These are phyloP conservation scores for Nitzschia sp. DNA, from an alignment of 108 stramenopile genomes.

Conservation along the genomic window DNA sequence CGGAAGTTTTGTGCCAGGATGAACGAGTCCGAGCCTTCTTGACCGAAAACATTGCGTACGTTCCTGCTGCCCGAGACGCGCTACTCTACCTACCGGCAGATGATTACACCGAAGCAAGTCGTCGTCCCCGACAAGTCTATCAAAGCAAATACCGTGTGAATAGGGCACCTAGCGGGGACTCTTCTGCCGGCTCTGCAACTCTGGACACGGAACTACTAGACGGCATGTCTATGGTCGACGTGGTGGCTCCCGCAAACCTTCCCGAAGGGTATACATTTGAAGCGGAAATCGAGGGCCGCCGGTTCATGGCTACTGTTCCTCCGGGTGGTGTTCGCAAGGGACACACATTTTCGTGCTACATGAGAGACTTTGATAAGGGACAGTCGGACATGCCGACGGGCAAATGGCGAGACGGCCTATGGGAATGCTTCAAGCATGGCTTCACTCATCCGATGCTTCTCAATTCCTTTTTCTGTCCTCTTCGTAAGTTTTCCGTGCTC, in stretches of 20 bases:
- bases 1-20: neutral
- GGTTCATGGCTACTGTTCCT: conserved; percentile 72
- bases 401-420: conserved; percentile 67
- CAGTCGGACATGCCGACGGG: conserved; percentile 47
- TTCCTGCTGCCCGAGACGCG: neutral
- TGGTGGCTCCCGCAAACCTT: conserved; percentile 77
- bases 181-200: neutral
- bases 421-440: conserved; percentile 51
- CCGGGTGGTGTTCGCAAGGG: conserved; percentile 75
- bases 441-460: conserved; percentile 63
- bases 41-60: conserved; percentile 1
- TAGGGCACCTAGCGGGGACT: no score
- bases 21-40: neutral
- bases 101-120: neutral
- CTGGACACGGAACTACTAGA: neutral
- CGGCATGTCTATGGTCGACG: conserved; percentile 50
- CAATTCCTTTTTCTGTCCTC: conserved; percentile 65
- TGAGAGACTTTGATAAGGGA: conserved; percentile 61
- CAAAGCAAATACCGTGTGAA: no score
- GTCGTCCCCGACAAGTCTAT: neutral
- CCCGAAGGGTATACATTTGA: conserved; percentile 85
- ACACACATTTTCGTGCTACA: conserved; percentile 69
- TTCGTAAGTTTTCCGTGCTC: conserved; percentile 44
- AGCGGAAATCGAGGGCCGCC: conserved; percentile 64
- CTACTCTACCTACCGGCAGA: neutral